Conservation (phyloP, 352 stramenopile genomes). For the Pythium oligandrum region DNA sequence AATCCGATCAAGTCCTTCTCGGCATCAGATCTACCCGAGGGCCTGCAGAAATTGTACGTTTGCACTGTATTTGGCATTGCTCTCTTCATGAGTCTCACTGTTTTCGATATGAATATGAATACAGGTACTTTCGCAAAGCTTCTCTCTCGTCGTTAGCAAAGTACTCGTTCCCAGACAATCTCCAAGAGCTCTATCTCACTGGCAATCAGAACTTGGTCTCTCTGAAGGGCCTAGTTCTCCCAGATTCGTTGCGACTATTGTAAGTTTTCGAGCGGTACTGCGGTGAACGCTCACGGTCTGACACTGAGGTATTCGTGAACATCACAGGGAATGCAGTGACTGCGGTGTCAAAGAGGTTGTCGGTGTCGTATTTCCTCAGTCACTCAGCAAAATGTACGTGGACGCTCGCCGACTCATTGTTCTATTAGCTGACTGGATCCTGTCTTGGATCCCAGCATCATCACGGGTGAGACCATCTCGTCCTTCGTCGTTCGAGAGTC, state of each 20-base stretch:
- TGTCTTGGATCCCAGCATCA: constrained; percentile 1
- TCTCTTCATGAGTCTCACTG: no score
- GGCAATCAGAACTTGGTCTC: constrained; percentile 33
- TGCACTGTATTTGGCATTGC: no score
- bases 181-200: constrained; percentile 25
- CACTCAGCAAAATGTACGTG: constrained; percentile 31
- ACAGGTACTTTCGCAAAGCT: constrained; percentile 14
- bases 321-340: not conserved
- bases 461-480: constrained; percentile 3
- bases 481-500: constrained; percentile 13
- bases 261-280: not conserved
- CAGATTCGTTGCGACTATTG: constrained; percentile 22
- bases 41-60: not conserved
- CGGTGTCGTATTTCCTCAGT: constrained; percentile 25
- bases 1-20: not conserved
- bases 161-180: constrained; percentile 11
- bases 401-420: no score
- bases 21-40: not conserved
- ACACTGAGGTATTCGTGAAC: no score
- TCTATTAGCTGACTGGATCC: not conserved
- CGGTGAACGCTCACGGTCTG: not conserved
- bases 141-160: not conserved
- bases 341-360: constrained; percentile 13
- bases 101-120: no score
- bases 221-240: constrained; percentile 32